Percentiles rank a stretch among this genome's conserved stretches.
Conservation (phyloP, 2,329 filamentous ascomycete species). For the Curvularia spicifera region DNA sequence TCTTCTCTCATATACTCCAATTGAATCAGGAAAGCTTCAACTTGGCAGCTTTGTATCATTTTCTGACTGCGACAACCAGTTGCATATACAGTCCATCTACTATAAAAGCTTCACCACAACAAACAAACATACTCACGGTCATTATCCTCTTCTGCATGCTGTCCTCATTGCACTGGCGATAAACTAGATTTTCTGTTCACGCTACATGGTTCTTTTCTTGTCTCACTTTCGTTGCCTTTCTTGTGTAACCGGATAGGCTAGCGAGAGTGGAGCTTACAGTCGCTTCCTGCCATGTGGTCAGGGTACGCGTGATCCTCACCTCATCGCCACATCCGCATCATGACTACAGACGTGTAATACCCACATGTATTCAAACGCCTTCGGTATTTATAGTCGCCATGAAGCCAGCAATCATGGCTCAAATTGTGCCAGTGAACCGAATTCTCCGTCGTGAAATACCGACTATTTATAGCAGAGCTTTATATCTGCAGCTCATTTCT, state of each 20-base stretch:
- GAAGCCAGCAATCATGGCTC: conserved; percentile 21
- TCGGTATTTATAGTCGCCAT: conserved; percentile 16
- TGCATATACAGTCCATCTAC: background rate
- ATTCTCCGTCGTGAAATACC: conserved; percentile 17
- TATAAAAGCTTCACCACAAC: background rate
- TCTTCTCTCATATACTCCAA: background rate
- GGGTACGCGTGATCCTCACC: conserved; percentile 20
- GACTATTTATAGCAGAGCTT: conserved; percentile 5
- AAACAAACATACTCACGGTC: background rate
- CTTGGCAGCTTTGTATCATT: background rate
- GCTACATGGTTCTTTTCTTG: conserved; percentile 4
- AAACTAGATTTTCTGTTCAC: background rate
- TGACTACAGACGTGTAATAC: conserved; percentile 2
- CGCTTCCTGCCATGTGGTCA: conserved; percentile 15
- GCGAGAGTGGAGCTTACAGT: conserved; percentile 16
- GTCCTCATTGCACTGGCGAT: conserved; percentile 7
- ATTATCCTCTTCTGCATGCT: conserved; percentile 7
- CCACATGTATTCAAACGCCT: conserved; percentile 9
- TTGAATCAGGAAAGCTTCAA: background rate
- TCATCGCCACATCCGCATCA: conserved; percentile 13
- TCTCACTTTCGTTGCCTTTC: conserved; percentile 2
- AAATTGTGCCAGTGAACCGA: conserved; percentile 21
- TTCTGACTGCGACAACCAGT: background rate
- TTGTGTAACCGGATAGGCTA: conserved; percentile 12
- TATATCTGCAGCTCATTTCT: background rate